phyloP scores from a whole-genome alignment of 202 grass and related monocot species.

The Setaria viridis region DNA sequence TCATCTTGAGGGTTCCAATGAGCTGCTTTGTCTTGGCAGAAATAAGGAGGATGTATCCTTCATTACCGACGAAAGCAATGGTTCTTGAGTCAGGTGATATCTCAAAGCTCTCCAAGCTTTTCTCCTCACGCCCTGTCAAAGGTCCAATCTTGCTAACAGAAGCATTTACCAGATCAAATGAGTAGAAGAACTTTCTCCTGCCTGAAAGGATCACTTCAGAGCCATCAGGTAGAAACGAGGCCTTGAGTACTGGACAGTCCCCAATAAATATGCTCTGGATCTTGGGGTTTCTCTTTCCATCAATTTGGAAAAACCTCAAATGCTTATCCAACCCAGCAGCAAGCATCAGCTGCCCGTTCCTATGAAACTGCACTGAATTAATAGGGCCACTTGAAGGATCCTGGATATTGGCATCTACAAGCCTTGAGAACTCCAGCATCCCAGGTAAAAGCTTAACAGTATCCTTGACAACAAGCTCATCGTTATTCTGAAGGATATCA shows the following conservation, averaged over 20 bases:
- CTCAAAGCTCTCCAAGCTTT: constrained; percentile 83
- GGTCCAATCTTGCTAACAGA: constrained; percentile 70
- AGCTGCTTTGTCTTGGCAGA: constrained; percentile 83
- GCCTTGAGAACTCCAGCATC: constrained; percentile 76
- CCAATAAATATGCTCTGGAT: constrained; percentile 80
- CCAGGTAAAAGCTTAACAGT: constrained; percentile 67
- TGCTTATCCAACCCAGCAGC: constrained; percentile 71
- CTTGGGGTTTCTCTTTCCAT: constrained; percentile 75
- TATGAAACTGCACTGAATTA: constrained; percentile 90
- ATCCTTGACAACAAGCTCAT: constrained; percentile 59
- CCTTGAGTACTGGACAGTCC: constrained; percentile 74
- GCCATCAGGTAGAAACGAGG: constrained; percentile 74
- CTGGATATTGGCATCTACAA: constrained; percentile 72
- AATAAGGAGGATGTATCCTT: constrained; percentile 88
- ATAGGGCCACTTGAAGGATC: constrained; percentile 68
- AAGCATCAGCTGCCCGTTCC: constrained; percentile 79
- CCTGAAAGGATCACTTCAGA: constrained; percentile 83
- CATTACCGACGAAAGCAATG: constrained; percentile 82
- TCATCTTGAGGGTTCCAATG: constrained; percentile 92
- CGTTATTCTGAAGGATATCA: constrained; percentile 38
- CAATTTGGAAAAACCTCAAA: constrained; percentile 85
- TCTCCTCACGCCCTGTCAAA: constrained; percentile 78
- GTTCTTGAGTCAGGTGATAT: constrained; percentile 89
- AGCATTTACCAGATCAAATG: constrained; percentile 79
- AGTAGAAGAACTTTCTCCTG: constrained; percentile 91